Evolutionary conservation across 2,329 filamentous ascomycete species (phyloP).

Genomic region (Pseudovirgaria hyperparasitica): DNA sequence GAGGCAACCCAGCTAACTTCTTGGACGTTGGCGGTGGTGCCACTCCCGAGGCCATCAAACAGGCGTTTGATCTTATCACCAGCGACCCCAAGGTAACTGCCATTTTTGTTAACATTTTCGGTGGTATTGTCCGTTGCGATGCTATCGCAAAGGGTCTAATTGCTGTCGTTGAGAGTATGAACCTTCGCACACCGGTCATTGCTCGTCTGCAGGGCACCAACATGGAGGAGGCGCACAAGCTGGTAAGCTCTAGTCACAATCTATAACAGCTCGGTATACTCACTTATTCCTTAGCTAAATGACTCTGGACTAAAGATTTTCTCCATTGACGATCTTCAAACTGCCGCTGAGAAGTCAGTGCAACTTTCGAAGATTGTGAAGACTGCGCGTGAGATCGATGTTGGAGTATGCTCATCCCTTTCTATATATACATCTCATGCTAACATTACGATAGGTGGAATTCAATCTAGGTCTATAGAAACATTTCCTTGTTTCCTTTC

Average conservation of each 20-base stretch:
- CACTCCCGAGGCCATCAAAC: constrained; percentile 89
- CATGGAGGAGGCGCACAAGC: constrained; percentile 83
- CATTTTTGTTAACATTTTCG: constrained; percentile 99
- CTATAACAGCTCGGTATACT: neutral
- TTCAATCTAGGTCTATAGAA: constrained; percentile 52
- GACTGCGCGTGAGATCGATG: constrained; percentile 94
- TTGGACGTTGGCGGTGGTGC: constrained; percentile 96
- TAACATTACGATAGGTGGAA: too few relatives aligned
- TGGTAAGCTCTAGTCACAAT: constrained; percentile 34
- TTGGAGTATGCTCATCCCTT: too few relatives aligned
- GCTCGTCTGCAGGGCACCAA: constrained; percentile 97
- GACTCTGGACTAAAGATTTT: constrained; percentile 99
- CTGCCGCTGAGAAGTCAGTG: constrained; percentile 91
- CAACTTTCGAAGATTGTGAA: constrained; percentile 99
- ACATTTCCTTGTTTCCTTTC: too few relatives aligned
- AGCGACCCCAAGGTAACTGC: constrained; percentile 96
- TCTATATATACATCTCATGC: too few relatives aligned
- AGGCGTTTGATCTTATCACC: constrained; percentile 97
- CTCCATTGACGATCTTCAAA: constrained; percentile 96
- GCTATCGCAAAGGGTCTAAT: constrained; percentile 94
- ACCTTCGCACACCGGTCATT: constrained; percentile 93
- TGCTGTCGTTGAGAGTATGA: constrained; percentile 85
- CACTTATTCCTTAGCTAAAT: constrained; percentile 50
- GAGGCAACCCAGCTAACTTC: constrained; percentile 93
- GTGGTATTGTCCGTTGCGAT: constrained; percentile 95